Conservation (phyloP, 2,329 filamentous ascomycete genomes). For the Chalara sp. region DNA sequence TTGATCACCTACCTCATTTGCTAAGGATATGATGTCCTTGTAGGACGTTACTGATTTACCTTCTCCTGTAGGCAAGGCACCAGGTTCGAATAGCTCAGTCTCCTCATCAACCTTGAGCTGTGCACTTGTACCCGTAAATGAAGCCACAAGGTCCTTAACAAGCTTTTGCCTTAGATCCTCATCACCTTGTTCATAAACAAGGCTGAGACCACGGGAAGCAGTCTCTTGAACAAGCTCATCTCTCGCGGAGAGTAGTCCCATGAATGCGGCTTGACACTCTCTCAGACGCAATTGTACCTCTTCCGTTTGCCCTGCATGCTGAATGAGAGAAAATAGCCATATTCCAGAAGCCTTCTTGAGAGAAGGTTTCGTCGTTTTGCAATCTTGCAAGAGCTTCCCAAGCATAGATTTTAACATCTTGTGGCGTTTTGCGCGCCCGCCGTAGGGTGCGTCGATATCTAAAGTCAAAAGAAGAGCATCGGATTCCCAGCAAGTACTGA, state of each 20-base stretch:
- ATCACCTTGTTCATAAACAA: conserved; percentile 92
- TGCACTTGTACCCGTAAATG: conserved; percentile 64
- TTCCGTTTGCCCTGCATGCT: conserved; percentile 76
- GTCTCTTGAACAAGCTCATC: conserved; percentile 96
- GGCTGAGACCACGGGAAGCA: conserved; percentile 79
- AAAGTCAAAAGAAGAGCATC: conserved; percentile 67
- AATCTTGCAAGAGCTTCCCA: conserved; percentile 69
- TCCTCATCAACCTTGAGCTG: conserved; percentile 80
- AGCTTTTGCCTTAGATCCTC: conserved; percentile 69
- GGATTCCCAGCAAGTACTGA: conserved; percentile 76
- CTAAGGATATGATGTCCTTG: conserved; percentile 91
- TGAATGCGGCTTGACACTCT: conserved; percentile 80
- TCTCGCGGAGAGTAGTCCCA: conserved; percentile 75
- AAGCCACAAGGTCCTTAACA: conserved; percentile 64
- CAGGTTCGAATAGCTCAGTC: conserved; percentile 57
- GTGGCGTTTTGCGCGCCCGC: conserved; percentile 34
- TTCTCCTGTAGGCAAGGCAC: conserved; percentile 11
- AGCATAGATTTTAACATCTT: conserved; percentile 36
- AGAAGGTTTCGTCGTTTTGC: conserved; percentile 79
- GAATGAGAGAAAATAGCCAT: conserved; percentile 87
- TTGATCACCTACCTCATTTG: conserved; percentile 94
- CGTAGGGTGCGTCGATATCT: conserved; percentile 58
- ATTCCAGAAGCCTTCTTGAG: conserved; percentile 89
- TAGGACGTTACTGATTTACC: conserved; percentile 81
- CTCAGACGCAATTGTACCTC: conserved; percentile 69